A percentile compares a stretch with the other conserved stretches of the same genome.
Evolutionary conservation across 371 early-diverging fungal species (phyloP).

Genomic region (Coemansia sp.): DNA sequence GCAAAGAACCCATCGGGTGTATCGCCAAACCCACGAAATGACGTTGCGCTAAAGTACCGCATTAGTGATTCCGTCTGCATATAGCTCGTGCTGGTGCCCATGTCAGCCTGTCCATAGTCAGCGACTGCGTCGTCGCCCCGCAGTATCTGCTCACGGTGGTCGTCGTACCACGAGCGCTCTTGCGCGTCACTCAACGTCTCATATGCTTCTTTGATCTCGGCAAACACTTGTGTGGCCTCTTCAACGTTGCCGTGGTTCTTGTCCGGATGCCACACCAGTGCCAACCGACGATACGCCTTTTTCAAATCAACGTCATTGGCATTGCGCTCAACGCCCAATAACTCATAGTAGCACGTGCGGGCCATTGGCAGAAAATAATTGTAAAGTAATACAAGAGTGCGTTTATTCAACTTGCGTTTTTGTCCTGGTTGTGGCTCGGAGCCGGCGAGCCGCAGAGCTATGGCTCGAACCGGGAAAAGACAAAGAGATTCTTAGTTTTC

Average conservation of each 20-base stretch:
- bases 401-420: too few species aligned
- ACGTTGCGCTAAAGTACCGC: constrained; percentile 44
- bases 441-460: too few species aligned
- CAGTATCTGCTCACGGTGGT: constrained; percentile 55
- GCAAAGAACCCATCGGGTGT: constrained; percentile 70
- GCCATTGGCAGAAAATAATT: constrained; percentile 15
- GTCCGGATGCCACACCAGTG: constrained; percentile 90
- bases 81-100: constrained; percentile 27
- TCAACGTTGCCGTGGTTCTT: constrained; percentile 82
- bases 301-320: constrained; percentile 82
- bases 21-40: constrained; percentile 60
- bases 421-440: too few species aligned
- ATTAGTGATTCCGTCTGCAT: constrained; percentile 44
- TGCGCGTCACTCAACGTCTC: constrained; percentile 84
- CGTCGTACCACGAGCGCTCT: constrained; percentile 83
- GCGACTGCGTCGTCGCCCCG: constrained; percentile 34
- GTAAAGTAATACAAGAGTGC: background rate
- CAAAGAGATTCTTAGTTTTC: background rate
- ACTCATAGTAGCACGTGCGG: constrained; percentile 86
- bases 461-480: too few species aligned
- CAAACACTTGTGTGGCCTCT: constrained; percentile 84
- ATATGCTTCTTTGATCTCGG: constrained; percentile 86
- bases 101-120: constrained; percentile 5
- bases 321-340: constrained; percentile 75
- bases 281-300: constrained; percentile 81